Conservation (phyloP, 257 asterid species). For the Eucommia ulmoides region DNA sequence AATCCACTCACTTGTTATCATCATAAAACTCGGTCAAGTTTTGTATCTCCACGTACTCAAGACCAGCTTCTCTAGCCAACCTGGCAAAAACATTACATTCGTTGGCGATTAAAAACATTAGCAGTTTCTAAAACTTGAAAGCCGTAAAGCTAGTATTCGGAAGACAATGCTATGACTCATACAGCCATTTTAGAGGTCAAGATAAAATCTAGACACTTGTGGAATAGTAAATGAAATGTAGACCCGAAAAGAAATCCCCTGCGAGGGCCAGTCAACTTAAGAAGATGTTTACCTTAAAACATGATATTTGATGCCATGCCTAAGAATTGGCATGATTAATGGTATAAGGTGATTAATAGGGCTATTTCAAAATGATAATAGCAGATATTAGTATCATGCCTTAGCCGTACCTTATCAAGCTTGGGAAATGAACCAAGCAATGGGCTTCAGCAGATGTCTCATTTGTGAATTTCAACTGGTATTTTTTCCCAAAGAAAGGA, state of each 20-base stretch:
- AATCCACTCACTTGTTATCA: constrained; percentile 57
- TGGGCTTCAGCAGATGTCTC: constrained; percentile 68
- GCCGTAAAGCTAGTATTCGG: not conserved
- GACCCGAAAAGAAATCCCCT: no score
- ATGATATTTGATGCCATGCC: no score
- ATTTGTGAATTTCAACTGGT: constrained; percentile 82
- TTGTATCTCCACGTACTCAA: constrained; percentile 77
- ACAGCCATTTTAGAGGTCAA: not conserved
- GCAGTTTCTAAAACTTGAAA: not conserved
- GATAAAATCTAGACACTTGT: no score
- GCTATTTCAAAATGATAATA: no score
- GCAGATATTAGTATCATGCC: no score
- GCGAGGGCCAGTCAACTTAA: no score
- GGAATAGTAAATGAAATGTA: no score
- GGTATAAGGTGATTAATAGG: no score
- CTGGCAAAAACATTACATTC: constrained; percentile 26
- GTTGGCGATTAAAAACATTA: not conserved
- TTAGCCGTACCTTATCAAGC: constrained; percentile 74
- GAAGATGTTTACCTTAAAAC: no score
- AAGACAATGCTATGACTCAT: not conserved
- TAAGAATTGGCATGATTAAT: no score
- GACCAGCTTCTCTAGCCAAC: constrained; percentile 98
- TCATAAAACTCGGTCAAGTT: constrained; percentile 90
- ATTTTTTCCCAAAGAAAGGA: constrained; percentile 90
- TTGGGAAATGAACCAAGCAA: constrained; percentile 92